Percentiles rank a stretch among this genome's conserved stretches.
Evolutionary conservation across 306 rosid species (phyloP).

Genomic region (Neltuma alba): DNA sequence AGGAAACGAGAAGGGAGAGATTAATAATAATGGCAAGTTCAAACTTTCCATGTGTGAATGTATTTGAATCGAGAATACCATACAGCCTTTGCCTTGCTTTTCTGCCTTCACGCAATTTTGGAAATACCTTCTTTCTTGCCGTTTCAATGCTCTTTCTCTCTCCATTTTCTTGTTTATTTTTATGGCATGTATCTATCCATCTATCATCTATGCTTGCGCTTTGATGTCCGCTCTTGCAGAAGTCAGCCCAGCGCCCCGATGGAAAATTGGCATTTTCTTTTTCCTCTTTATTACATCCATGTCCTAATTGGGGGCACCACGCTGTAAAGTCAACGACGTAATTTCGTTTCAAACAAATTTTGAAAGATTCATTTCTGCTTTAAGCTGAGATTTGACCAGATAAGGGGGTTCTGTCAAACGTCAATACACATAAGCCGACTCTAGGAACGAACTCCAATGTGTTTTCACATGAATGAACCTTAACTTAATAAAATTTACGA

Average conservation of each 20-base stretch:
- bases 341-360: not conserved
- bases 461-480: too few species aligned
- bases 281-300: too few species aligned
- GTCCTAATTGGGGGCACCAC: too few species aligned
- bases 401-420: too few species aligned
- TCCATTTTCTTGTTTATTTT: not conserved
- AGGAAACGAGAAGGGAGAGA: not conserved
- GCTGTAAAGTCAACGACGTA: slow-evolving; percentile 1
- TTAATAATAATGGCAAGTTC: slow-evolving; percentile 21
- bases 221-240: slow-evolving; percentile 1
- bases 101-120: slow-evolving; percentile 2
- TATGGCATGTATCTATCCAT: not conserved
- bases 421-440: too few species aligned
- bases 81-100: slow-evolving; percentile 4
- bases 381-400: not conserved
- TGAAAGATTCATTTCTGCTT: not conserved
- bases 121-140: slow-evolving; percentile 5
- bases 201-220: not conserved
- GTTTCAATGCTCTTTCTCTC: slow-evolving; percentile 16
- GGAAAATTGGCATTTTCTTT: not conserved
- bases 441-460: too few species aligned
- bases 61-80: not conserved
- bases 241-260: not conserved
- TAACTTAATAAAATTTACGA: too few species aligned
- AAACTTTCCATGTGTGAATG: slow-evolving; percentile 20